Percentiles rank a stretch among this genome's conserved stretches.
Evolutionary conservation across 148 eudicot genomes (phyloP).

Genomic region (Cornus florida): DNA sequence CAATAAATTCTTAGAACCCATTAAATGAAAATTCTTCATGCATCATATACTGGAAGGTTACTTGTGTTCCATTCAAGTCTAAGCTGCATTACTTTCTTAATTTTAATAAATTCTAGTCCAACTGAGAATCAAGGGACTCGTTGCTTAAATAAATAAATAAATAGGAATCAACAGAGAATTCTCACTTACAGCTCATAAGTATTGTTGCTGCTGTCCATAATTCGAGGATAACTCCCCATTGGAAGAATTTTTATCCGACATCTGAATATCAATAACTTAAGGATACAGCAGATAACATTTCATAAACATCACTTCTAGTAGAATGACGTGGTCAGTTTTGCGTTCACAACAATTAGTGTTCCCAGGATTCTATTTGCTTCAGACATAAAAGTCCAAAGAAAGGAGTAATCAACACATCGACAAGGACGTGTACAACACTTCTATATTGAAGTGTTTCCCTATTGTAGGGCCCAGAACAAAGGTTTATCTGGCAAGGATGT

Average conservation of each 20-base stretch:
- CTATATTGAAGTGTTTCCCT: background rate
- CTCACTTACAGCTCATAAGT: conserved; percentile 87
- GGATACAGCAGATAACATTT: conserved; percentile 13
- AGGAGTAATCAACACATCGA: too few species aligned
- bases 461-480: background rate
- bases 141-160: too few species aligned
- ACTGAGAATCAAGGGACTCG: background rate
- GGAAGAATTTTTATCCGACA: conserved; percentile 87
- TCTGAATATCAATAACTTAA: conserved; percentile 44
- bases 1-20: background rate
- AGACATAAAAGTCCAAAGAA: background rate
- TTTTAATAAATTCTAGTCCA: background rate
- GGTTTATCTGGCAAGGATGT: background rate
- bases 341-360: background rate
- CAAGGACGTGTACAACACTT: background rate
- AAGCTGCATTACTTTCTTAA: background rate
- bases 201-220: conserved; percentile 87
- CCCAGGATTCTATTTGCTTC: background rate
- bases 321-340: background rate
- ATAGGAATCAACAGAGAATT: background rate
- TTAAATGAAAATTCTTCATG: background rate
- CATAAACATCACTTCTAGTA: background rate
- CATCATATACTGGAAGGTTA: background rate
- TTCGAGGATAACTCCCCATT: conserved; percentile 97
- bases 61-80: background rate